Base-by-base conservation (phyloP, 2,329 filamentous ascomycete genomes). In the Magnaporthiopsis rhizophila region DNA sequence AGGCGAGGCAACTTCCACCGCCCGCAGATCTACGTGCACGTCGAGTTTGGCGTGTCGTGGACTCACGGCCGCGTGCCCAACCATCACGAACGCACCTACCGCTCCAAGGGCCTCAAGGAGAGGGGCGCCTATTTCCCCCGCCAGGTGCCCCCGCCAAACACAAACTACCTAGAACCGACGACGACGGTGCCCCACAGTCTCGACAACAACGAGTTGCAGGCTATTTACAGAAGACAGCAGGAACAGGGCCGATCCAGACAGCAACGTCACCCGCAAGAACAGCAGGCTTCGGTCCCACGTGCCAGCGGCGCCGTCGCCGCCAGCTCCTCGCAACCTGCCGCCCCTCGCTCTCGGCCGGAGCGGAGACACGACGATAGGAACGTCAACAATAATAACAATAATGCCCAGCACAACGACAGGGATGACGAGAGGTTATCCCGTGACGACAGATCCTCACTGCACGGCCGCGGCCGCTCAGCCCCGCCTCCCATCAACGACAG, bases 41-140 rank as follows among this genome's bases (percentile, higher is more conserved):
- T 84, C 65, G 81, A 83, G 69, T 81, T 83, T 65, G 80, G 82
- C 36, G 72, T 84, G 30, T 82, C 81, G 0, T 83, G 79, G 77
- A 76, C 77, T 32, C 74, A 75, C n/a, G 76, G 76, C 56, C 75
- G 79, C 64, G 65, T 76, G 15, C 74, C 78, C 15, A 79, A 77
- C 65, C 77, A 72, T 62, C 80, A 80, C 65, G 77, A 78, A 34
- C 66, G 81, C 66, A 79, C 79, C 59, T 83, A 81, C 67, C 78
- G 76, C 67, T 83, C 81, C 24, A 77, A 77, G 65, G 77, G 74
- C 64, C 70, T 80, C 63, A 79, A 79, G 66, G 71, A 81, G 67
- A 73, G 77, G 71, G 66, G 73, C 64, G 67, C 77, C 26, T 72
- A 75, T 38, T 81, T 81, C 57, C 79, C 80, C 28, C 78, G 79